phyloP scores from a whole-genome alignment of 2,329 filamentous ascomycete species.

The Hysterium pulicare region DNA sequence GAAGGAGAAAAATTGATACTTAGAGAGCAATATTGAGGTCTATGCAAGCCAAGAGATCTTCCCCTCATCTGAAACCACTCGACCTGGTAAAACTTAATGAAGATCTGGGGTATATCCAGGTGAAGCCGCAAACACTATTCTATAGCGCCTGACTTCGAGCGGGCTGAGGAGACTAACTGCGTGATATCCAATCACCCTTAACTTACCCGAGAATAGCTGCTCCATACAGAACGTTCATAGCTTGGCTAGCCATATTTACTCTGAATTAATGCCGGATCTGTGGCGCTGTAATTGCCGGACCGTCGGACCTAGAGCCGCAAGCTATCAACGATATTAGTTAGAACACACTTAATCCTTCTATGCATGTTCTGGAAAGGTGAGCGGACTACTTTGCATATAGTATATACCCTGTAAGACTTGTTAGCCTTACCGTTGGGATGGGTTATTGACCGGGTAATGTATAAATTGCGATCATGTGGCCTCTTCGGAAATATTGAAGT shows the following conservation, averaged over 20 bases:
- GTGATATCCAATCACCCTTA: too few species aligned
- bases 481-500: too few species aligned
- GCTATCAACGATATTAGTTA: too few species aligned
- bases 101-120: not conserved
- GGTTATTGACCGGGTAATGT: not conserved
- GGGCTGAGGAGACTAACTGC: too few species aligned
- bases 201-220: too few species aligned
- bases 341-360: not conserved
- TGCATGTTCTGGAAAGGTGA: not conserved
- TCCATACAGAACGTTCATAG: not conserved
- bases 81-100: not conserved
- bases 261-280: not conserved
- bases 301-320: not conserved
- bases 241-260: not conserved
- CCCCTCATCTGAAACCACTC: not conserved
- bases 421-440: not conserved
- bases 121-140: not conserved
- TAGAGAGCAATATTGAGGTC: not conserved
- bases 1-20: too few species aligned
- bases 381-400: too few species aligned
- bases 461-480: not conserved
- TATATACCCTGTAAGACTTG: too few species aligned
- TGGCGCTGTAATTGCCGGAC: not conserved
- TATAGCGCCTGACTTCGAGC: too few species aligned
- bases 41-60: not conserved